These are phyloP conservation scores for Athelia psychrophila DNA, from an alignment of 1,284 basidiomycete genomes.

Conservation along the genomic window DNA sequence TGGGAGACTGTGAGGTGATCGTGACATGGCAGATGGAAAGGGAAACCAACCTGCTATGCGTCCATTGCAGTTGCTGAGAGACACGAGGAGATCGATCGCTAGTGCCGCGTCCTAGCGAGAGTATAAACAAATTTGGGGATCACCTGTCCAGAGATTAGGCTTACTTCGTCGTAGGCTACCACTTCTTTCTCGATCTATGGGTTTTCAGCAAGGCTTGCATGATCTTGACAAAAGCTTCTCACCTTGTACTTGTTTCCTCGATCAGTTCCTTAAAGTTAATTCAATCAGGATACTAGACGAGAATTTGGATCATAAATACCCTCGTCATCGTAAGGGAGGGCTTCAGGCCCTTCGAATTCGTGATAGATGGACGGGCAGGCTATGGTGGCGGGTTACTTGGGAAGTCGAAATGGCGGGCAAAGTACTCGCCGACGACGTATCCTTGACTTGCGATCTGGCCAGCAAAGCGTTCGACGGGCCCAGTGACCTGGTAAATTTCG, in stretches of 20 bases:
- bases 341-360: conserved; percentile 85
- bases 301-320: conserved; percentile 40
- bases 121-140: background rate
- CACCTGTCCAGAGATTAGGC: conserved; percentile 2
- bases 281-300: background rate
- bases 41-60: conserved; percentile 69
- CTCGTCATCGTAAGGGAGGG: conserved; percentile 84
- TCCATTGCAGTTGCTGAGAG: conserved; percentile 82
- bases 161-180: conserved; percentile 81
- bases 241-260: conserved; percentile 89
- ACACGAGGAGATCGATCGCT: conserved; percentile 70
- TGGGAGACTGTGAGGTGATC: conserved; percentile 24
- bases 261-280: conserved; percentile 59
- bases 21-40: background rate
- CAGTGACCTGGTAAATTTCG: conserved; percentile 86
- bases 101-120: conserved; percentile 67
- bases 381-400: conserved; percentile 22
- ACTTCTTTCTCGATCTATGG: conserved; percentile 82
- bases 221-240: conserved; percentile 4
- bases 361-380: conserved; percentile 85
- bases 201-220: background rate
- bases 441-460: conserved; percentile 91
- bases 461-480: conserved; percentile 86
- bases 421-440: conserved; percentile 64
- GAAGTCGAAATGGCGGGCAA: background rate